Conservation (phyloP, 2,329 filamentous ascomycete genomes). For the Penicillium sp. region DNA sequence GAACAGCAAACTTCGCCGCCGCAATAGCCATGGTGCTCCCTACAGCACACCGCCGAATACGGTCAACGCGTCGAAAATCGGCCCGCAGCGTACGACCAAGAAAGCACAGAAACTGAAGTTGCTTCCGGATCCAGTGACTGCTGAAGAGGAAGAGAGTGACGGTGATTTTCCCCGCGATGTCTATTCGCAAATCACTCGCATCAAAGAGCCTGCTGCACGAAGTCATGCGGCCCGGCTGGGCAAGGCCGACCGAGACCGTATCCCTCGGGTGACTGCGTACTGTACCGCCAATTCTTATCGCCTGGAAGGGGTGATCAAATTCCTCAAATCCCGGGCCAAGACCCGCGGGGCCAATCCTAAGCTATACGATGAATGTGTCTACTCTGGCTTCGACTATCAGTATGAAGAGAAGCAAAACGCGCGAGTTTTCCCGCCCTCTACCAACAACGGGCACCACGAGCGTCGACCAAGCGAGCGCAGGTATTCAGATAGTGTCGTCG, state of each 20-base stretch:
- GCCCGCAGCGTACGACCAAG: constrained; percentile 91
- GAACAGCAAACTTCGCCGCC: constrained; percentile 82
- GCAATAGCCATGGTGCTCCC: constrained; percentile 76
- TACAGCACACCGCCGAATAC: constrained; percentile 41
- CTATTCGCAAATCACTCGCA: constrained; percentile 95
- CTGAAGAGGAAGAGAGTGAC: constrained; percentile 73
- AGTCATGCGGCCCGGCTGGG: constrained; percentile 89
- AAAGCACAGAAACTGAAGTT: constrained; percentile 96
- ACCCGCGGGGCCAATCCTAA: constrained; percentile 81
- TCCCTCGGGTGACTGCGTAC: constrained; percentile 93
- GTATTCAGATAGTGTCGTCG: constrained; percentile 67
- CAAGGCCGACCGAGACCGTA: constrained; percentile 82
- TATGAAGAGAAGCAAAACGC: constrained; percentile 46
- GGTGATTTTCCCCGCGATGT: constrained; percentile 94
- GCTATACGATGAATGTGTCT: constrained; percentile 95
- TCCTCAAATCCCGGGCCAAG: constrained; percentile 80
- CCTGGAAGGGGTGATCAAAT: constrained; percentile 85
- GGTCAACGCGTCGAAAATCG: constrained; percentile 68
- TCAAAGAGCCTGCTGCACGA: constrained; percentile 92
- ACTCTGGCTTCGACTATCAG: constrained; percentile 85
- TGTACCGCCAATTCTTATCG: constrained; percentile 92
- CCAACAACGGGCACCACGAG: constrained; percentile 34
- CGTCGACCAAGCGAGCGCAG: constrained; percentile 60
- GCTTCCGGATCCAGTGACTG: constrained; percentile 85
- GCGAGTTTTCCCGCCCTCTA: constrained; percentile 24